A percentile compares a stretch with the other conserved stretches of the same genome.
These are phyloP conservation scores for Clonostachys chloroleuca DNA, from an alignment of 2,329 filamentous ascomycete species.

Conservation along the genomic window DNA sequence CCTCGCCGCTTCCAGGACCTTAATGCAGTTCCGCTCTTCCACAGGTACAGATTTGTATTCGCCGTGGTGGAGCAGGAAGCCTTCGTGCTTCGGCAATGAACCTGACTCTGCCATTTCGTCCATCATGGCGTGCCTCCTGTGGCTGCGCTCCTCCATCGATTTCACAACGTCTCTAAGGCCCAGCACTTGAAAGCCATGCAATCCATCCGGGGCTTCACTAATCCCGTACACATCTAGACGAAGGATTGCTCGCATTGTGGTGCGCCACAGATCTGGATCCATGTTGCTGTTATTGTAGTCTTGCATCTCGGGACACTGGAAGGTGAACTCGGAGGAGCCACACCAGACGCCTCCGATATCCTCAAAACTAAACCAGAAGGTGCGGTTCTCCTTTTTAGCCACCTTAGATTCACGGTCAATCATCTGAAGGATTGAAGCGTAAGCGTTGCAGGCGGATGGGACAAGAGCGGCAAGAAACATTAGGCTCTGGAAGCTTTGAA, in stretches of 20 bases:
- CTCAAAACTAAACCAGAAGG: conserved; percentile 37
- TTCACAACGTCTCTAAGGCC: conserved; percentile 51
- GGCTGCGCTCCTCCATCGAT: conserved; percentile 46
- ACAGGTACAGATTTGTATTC: conserved; percentile 17
- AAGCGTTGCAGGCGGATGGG: conserved; percentile 53
- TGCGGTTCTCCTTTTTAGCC: conserved; percentile 34
- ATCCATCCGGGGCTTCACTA: conserved; percentile 8
- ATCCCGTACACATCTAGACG: conserved; percentile 55
- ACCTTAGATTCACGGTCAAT: conserved; percentile 45
- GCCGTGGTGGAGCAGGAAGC: conserved; percentile 12
- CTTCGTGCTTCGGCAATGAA: conserved; percentile 9
- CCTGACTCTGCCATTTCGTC: conserved; percentile 39
- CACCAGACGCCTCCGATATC: conserved; percentile 44
- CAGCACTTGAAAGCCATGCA: conserved; percentile 22
- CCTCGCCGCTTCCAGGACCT: conserved; percentile 49
- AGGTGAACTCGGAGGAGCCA: conserved; percentile 18
- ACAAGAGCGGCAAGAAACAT: conserved; percentile 56
- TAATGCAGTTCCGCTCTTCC: conserved; percentile 37
- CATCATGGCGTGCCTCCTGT: conserved; percentile 40
- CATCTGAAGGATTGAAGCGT: conserved; percentile 47
- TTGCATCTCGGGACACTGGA: neutral
- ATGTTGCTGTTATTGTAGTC: conserved; percentile 38
- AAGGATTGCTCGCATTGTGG: conserved; percentile 47
- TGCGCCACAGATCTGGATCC: conserved; percentile 49
- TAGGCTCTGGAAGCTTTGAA: conserved; percentile 50